Evolutionary conservation across 495 filamentous ascomycete species (phyloP), one percentile per base, ranked within the genome.

Genomic region (Chaetomium tenue): DNA sequence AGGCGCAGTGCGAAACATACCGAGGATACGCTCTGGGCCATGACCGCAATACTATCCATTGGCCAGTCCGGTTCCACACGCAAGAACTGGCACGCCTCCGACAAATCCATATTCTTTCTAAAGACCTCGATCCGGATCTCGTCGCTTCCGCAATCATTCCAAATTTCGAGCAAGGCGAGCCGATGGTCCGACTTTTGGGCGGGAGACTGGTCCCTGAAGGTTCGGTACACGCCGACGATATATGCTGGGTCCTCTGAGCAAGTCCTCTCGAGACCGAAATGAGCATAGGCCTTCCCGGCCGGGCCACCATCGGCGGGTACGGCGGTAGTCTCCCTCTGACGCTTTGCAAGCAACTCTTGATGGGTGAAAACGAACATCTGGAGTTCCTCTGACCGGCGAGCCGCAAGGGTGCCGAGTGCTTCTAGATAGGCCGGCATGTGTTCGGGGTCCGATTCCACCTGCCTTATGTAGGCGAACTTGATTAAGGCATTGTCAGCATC

Each of bases 391-490:
- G 58, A 58, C 47, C 71, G 61, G 44, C 58, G 50, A 26, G 22
- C 55, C 6, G 70, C 67, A 26, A 74, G 39, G 22, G 42, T 50
- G 44, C 51, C 53, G 26, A 76, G 66, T 12, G 73, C 70, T 28
- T 63, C 48, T 12, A 68, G 30, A 42, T 75, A 76, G 7, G 2
- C 37, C 7, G 28, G 8, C 25, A 58, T 47, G 15, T 63, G 42
- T 15, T 52, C 48, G 15, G 67, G 66, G 59, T 75, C 69, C 1
- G 42, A 42, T 15, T 52, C 28, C 16, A 68, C 44, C 54, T 76
- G 74, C 22, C 65, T 66, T 9, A 39, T 20, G 54, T 70, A 76
- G 12, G 74, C 74, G 42, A 66, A 75, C 22, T 65, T 65, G 20
- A 76, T 66, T 52, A 68, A 12, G 3, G 62, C 61, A 18, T 74